Evolutionary conservation across 108 stramenopile species (phyloP).

Genomic region (Fistulifera pelliculosa): DNA sequence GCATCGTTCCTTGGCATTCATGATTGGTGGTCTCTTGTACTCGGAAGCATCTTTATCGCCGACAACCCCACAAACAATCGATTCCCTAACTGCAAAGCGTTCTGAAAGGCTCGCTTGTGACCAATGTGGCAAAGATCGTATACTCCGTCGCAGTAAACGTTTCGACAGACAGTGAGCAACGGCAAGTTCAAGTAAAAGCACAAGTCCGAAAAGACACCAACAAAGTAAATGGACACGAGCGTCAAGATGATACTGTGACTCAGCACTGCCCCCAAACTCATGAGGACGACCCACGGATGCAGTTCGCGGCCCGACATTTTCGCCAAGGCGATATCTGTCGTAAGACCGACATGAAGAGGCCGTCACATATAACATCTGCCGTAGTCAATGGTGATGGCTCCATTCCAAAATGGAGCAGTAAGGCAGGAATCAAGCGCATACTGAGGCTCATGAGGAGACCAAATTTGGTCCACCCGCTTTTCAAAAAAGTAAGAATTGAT

Average conservation of each 20-base stretch:
- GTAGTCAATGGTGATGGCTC: conserved; percentile 20
- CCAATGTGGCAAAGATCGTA: conserved; percentile 89
- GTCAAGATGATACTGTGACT: conserved; percentile 68
- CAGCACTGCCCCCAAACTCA: conserved; percentile 67
- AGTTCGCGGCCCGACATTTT: conserved; percentile 88
- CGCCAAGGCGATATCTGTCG: conserved; percentile 73
- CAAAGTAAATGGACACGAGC: conserved; percentile 74
- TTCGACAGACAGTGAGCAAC: conserved; percentile 73
- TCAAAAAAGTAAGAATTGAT: conserved; percentile 48
- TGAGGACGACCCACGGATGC: conserved; percentile 80
- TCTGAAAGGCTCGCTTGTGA: conserved; percentile 79
- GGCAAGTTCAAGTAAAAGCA: conserved; percentile 85
- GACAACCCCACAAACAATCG: conserved; percentile 86
- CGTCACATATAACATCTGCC: conserved; percentile 73
- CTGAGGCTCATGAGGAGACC: conserved; percentile 59
- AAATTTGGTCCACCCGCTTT: conserved; percentile 77
- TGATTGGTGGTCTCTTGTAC: conserved; percentile 88
- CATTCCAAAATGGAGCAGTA: conserved; percentile 47
- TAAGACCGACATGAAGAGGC: conserved; percentile 81
- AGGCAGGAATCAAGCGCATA: conserved; percentile 70
- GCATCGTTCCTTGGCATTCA: conserved; percentile 78
- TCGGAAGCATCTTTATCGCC: conserved; percentile 75
- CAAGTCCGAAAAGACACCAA: conserved; percentile 84
- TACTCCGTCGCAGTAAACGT: conserved; percentile 72
- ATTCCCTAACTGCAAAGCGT: conserved; percentile 73